Percentiles rank a stretch among this genome's conserved stretches.
Conservation (phyloP, 768 basidiomycete species). For the Sarcodon aspratus region DNA sequence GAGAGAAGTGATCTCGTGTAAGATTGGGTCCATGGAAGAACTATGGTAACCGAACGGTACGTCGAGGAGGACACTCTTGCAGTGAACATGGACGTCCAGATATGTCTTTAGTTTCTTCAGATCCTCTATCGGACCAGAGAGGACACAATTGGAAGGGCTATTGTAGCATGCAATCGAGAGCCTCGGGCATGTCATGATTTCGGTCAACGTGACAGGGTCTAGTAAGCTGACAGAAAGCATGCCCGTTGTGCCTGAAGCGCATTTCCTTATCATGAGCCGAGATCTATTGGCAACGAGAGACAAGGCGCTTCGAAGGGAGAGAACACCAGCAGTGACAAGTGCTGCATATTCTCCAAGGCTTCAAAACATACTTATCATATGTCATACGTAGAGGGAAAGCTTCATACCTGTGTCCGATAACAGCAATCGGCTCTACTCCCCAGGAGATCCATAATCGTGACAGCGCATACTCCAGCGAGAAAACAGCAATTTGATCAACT, state of each 20-base stretch:
- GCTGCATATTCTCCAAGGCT: conserved; percentile 74
- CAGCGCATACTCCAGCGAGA: conserved; percentile 54
- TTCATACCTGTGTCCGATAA: conserved; percentile 60
- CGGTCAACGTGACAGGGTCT: conserved; percentile 8
- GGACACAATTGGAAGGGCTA: conserved; percentile 39
- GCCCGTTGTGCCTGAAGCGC: conserved; percentile 31
- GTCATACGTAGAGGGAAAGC: not conserved
- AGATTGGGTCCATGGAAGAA: conserved; percentile 45
- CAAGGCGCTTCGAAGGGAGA: conserved; percentile 47
- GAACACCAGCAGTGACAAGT: conserved; percentile 47
- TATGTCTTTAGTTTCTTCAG: conserved; percentile 29
- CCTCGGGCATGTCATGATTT: conserved; percentile 17
- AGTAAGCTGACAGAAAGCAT: conserved; percentile 47
- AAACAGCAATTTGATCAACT: conserved; percentile 40
- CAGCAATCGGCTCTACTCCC: conserved; percentile 50
- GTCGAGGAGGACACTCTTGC: conserved; percentile 31
- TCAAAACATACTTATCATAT: not conserved
- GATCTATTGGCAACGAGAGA: conserved; percentile 45
- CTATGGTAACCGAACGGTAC: conserved; percentile 63
- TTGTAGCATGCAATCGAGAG: conserved; percentile 53
- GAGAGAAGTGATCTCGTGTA: conserved; percentile 34
- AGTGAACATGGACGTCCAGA: conserved; percentile 23
- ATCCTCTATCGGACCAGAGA: conserved; percentile 41
- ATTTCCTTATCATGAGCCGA: conserved; percentile 41
- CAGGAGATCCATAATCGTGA: conserved; percentile 56